phyloP scores from a whole-genome alignment of 495 filamentous ascomycete species.

The Xylaria intraflava region DNA sequence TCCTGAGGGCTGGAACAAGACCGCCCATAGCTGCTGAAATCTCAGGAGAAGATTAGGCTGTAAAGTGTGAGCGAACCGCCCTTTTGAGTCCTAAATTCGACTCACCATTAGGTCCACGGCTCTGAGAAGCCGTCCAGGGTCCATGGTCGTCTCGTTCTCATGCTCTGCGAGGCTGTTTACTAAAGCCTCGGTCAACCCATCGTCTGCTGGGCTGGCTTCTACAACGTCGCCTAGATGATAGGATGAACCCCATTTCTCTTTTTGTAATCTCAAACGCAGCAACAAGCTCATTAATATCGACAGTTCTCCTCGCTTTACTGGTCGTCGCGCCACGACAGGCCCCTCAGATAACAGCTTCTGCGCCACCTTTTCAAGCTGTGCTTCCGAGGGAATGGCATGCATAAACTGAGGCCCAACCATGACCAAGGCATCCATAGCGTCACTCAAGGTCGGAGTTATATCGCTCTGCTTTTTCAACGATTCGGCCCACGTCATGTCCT shows the following conservation, averaged over 20 bases:
- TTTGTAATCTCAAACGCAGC: background rate
- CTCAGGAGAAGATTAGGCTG: background rate
- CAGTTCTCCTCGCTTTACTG: background rate
- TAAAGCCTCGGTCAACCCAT: background rate
- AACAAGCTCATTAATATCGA: background rate
- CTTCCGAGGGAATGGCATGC: background rate
- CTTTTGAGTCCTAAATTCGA: background rate
- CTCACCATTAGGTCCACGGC: background rate
- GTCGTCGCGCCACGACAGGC: background rate
- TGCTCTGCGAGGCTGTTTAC: background rate
- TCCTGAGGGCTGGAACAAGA: background rate
- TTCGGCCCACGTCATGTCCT: too few relatives aligned
- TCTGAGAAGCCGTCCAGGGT: background rate
- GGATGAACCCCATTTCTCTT: background rate
- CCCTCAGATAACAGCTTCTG: background rate
- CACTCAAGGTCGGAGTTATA: background rate
- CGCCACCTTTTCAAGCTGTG: background rate
- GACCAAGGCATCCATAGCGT: background rate
- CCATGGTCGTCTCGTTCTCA: background rate
- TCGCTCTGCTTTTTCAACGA: background rate
- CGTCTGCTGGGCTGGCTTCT: background rate
- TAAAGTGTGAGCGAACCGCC: background rate
- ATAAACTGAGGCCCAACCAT: slow-evolving; percentile 1
- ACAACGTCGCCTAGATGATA: background rate
- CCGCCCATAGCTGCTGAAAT: slow-evolving; percentile 1